Conservation (phyloP, 1,139 yeast species). For the Blastobotrys proliferans region DNA sequence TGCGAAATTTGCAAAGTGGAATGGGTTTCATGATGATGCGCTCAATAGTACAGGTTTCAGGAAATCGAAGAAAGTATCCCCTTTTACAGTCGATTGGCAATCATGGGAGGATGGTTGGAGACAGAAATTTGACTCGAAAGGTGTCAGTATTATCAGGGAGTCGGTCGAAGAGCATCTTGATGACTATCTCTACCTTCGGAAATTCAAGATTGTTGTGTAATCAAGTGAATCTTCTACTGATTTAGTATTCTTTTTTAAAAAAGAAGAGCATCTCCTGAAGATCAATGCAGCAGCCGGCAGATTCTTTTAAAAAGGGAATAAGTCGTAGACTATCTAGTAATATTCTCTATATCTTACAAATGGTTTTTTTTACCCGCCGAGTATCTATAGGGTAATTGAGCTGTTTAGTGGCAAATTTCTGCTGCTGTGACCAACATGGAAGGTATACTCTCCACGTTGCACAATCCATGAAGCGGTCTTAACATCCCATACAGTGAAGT, state of each 20-base stretch:
- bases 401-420: slow-evolving; percentile 44
- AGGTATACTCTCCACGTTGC: slow-evolving; percentile 52
- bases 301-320: no score
- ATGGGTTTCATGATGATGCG: slow-evolving; percentile 32
- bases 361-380: no score
- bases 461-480: slow-evolving; percentile 58
- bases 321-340: no score
- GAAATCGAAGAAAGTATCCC: not conserved
- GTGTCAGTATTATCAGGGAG: slow-evolving; percentile 20
- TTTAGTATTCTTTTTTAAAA: no score
- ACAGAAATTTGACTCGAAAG: slow-evolving; percentile 20
- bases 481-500: slow-evolving; percentile 58
- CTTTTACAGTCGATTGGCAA: slow-evolving; percentile 22
- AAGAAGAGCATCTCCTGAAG: not conserved
- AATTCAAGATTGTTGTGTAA: slow-evolving; percentile 6
- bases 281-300: no score
- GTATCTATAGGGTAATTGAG: slow-evolving; percentile 2
- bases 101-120: slow-evolving; percentile 26
- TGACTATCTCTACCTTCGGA: slow-evolving; percentile 26
- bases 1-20: slow-evolving; percentile 29
- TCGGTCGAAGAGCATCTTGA: slow-evolving; percentile 25
- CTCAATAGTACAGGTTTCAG: slow-evolving; percentile 28
- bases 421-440: slow-evolving; percentile 53
- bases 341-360: no score
- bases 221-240: no score